Evolutionary conservation across 164 flowering plant species (phyloP).

Genomic region (Malania oleifera): DNA sequence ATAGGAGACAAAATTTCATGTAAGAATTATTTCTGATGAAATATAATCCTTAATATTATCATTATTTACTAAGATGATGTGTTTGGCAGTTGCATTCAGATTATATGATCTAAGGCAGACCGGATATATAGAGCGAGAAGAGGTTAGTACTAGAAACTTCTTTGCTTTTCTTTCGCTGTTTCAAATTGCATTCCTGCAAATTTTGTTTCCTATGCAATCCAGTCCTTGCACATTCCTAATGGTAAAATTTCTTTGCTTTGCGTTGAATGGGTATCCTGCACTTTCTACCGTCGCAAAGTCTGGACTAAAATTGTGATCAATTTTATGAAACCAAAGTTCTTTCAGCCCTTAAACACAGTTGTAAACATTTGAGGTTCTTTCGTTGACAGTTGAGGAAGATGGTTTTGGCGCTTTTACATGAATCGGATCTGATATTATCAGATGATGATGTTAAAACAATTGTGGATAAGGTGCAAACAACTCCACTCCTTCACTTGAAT

Average conservation of each 20-base stretch:
- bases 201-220: neutral
- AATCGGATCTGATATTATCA: constrained; percentile 64
- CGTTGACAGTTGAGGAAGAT: constrained; percentile 58
- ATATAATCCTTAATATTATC: too few species aligned
- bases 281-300: too few species aligned
- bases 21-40: constrained; percentile 30
- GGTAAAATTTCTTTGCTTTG: neutral
- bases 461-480: constrained; percentile 49
- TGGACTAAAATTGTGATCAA: too few species aligned
- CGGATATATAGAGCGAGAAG: constrained; percentile 61
- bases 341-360: neutral
- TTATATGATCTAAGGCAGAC: constrained; percentile 58
- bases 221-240: neutral
- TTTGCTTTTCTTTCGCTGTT: neutral
- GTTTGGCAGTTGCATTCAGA: constrained; percentile 56
- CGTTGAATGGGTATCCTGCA: neutral
- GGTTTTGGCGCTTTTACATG: constrained; percentile 75
- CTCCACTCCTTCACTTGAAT: neutral
- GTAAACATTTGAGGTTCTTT: neutral
- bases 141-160: constrained; percentile 26
- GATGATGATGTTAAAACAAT: constrained; percentile 65
- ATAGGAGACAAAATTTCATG: constrained; percentile 55
- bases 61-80: constrained; percentile 1
- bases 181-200: neutral
- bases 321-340: too few species aligned